A percentile compares a stretch with the other conserved stretches of the same genome.
Conservation (phyloP, 306 rosid genomes). For the Hippophae tibetana region DNA sequence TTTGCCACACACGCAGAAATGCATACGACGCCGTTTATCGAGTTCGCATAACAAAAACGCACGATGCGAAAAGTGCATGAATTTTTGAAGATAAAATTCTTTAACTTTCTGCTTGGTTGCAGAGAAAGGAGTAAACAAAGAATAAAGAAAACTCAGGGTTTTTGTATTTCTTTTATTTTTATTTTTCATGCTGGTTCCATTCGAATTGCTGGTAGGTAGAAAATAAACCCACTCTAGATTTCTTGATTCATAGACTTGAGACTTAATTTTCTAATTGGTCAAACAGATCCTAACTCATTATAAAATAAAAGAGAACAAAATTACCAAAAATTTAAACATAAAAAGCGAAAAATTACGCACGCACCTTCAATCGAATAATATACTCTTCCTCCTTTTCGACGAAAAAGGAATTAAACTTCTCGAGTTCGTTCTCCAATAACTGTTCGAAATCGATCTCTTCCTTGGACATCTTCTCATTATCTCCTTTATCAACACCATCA, state of each 20-base stretch:
- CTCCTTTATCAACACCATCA: constrained; percentile 1
- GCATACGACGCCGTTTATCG: too few species aligned
- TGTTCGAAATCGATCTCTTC: constrained; percentile 62
- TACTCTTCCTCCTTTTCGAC: constrained; percentile 95
- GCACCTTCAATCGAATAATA: constrained; percentile 85
- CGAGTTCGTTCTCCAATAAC: constrained; percentile 73
- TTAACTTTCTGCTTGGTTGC: background rate
- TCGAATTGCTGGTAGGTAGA: too few species aligned
- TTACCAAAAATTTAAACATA: too few species aligned
- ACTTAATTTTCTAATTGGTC: constrained; percentile 6
- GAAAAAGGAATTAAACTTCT: constrained; percentile 81
- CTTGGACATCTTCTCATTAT: constrained; percentile 33
- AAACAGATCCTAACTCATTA: constrained; percentile 3
- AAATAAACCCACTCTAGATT: too few species aligned
- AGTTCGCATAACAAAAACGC: too few species aligned
- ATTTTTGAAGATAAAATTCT: too few species aligned
- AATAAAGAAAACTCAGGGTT: background rate
- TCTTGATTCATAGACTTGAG: background rate
- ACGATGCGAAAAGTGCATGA: too few species aligned
- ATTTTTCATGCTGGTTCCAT: too few species aligned
- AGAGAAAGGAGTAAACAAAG: background rate
- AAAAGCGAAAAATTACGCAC: background rate
- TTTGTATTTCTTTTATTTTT: background rate
- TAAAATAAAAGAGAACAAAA: background rate
- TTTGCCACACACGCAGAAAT: too few species aligned